Conservation (phyloP, 2,329 filamentous ascomycete genomes). For the Nothopassalora personata region DNA sequence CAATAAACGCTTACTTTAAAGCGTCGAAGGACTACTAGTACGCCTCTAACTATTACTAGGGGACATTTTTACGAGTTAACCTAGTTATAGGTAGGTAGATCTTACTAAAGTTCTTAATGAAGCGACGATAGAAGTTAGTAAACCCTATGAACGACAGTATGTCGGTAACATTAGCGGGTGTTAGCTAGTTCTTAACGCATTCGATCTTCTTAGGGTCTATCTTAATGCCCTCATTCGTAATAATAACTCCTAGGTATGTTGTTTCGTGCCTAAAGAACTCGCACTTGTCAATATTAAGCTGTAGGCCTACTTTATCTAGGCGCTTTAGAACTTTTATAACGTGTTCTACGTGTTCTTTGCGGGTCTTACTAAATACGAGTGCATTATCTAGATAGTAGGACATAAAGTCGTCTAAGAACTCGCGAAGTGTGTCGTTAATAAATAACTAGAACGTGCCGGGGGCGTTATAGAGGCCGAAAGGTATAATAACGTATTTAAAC, state of each 20-base stretch:
- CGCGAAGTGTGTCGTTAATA: too few species aligned
- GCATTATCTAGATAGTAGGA: conserved; percentile 5
- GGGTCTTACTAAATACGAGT: conserved; percentile 2
- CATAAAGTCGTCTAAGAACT: conserved; percentile 5
- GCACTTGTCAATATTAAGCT: conserved; percentile 19
- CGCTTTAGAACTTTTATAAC: conserved; percentile 14
- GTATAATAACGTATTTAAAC: conserved; percentile 11
- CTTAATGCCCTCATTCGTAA: too few species aligned
- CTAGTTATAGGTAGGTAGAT: not conserved
- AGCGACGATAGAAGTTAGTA: too few species aligned
- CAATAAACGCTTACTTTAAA: not conserved
- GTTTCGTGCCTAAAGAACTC: conserved; percentile 18
- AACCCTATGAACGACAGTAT: too few species aligned
- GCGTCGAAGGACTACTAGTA: not conserved
- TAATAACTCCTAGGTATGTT: conserved; percentile 17
- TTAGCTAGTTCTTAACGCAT: too few species aligned
- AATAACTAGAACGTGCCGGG: too few species aligned
- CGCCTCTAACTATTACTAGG: not conserved
- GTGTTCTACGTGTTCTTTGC: conserved; percentile 13
- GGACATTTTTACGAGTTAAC: not conserved
- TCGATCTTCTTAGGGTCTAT: too few species aligned
- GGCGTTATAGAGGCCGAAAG: too few species aligned
- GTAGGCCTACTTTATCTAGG: conserved; percentile 11
- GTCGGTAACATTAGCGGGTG: too few species aligned
- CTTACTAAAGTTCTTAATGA: too few species aligned